phyloP scores from a whole-genome alignment of 495 filamentous ascomycete genomes.

The Penicillium canescens region DNA sequence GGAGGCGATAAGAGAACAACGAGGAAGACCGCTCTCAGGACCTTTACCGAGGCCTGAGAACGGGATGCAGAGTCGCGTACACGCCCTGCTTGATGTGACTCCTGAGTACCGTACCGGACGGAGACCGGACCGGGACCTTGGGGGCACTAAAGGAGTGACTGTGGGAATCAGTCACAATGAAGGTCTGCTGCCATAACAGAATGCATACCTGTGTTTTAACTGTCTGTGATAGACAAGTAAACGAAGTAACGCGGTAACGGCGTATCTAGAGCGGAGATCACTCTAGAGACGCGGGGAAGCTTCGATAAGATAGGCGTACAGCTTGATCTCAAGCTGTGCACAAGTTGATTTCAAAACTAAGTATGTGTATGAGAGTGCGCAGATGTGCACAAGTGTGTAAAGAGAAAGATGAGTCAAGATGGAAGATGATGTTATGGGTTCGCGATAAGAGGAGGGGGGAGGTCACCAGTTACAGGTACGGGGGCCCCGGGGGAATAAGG shows the following conservation, averaged over 20 bases:
- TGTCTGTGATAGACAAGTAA: not conserved
- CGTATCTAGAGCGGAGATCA: slow-evolving; percentile 29
- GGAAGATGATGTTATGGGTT: slow-evolving; percentile 14
- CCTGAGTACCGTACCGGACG: no score
- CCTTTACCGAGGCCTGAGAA: slow-evolving; percentile 39
- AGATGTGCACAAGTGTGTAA: slow-evolving; percentile 1
- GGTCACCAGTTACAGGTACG: slow-evolving; percentile 12
- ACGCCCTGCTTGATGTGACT: slow-evolving; percentile 3
- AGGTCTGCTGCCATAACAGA: not conserved
- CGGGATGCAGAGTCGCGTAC: slow-evolving; percentile 20
- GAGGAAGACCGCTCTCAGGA: slow-evolving; percentile 36
- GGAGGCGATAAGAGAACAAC: slow-evolving; percentile 24
- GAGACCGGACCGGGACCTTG: slow-evolving; percentile 2
- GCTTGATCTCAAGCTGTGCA: slow-evolving; percentile 11
- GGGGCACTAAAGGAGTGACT: not conserved
- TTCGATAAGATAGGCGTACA: slow-evolving; percentile 27
- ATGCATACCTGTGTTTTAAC: not conserved
- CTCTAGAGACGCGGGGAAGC: slow-evolving; percentile 31
- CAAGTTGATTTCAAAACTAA: not conserved
- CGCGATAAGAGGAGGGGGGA: slow-evolving; percentile 9
- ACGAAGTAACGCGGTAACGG: not conserved
- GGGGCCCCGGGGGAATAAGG: not conserved
- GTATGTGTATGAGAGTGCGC: no score
- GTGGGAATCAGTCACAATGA: not conserved
- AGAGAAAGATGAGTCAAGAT: slow-evolving; percentile 9